Evolutionary conservation across 345 rosid species (phyloP), one percentile per base, ranked within the genome.

Genomic region (Melastoma malabathricum): DNA sequence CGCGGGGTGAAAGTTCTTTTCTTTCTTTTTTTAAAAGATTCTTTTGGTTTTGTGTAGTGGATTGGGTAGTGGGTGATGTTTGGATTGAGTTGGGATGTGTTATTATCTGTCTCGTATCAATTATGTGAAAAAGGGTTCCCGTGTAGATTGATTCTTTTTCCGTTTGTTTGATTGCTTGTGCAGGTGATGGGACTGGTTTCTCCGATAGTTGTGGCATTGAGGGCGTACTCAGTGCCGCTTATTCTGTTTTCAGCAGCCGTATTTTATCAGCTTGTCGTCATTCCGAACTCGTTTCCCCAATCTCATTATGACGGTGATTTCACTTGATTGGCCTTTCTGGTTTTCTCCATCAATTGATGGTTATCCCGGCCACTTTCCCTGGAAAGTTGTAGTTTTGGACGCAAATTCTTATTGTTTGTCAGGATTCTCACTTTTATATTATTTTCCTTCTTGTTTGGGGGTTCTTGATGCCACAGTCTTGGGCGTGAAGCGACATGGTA

Each of bases 291-390:
- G 43, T 90, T 78, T 60, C 92, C 96, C 59, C 68, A 69, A 52
- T 76, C 92, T 52, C 87, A 86, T 69, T 86, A 90, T 74, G 87
- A 86, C 38, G 84, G 98, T 90, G 46, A 10, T 58, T 61, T 52
- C 15, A n/a, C n/a, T 27, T 57, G 13, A 43, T 43, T 47, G 38
- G 6, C 38, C 38, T 29, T 4, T 29, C 38, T 29, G 38, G 38
- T 5, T 29, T 29, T 29, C 9, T 29, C 6, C 38, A 10, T 29
- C 13, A 10, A 15, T 16, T 47, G 5, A 17, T 1, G 10, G n/a
- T 47, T 15, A 12, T 15, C 9, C 38, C 9, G 2, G 38, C 38
- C 38, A 15, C 20, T 48, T 8, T 43, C 46, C 10, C 5, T 20
- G 6, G 3, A 51, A 25, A 9, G 31, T 4, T 29, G 54, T 14